Percentiles rank a stretch among this genome's conserved stretches.
Conservation (phyloP, 164 flowering plant species). For the Tetracentron sinense region DNA sequence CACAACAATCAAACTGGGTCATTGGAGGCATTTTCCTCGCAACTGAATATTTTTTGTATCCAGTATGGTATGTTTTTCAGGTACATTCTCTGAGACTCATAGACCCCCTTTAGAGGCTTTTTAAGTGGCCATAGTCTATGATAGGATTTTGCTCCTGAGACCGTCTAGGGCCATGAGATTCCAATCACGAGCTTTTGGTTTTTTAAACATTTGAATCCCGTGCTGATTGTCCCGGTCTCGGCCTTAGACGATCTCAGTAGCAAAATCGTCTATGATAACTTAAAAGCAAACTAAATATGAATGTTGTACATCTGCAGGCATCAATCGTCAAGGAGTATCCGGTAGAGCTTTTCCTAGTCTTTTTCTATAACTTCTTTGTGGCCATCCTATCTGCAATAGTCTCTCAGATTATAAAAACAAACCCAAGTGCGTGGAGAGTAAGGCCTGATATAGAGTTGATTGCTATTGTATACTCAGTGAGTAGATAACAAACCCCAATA, state of each 20-base stretch:
- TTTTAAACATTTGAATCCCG: no score
- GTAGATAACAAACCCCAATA: constrained; percentile 4
- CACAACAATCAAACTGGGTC: constrained; percentile 24
- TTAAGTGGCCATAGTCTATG: no score
- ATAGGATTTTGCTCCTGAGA: no score
- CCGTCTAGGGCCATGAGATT: no score
- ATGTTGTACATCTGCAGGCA: constrained; percentile 30
- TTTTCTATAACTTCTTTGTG: constrained; percentile 32
- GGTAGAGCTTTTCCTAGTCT: constrained; percentile 25
- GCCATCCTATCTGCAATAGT: constrained; percentile 28
- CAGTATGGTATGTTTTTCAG: constrained; percentile 32
- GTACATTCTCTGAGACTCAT: constrained; percentile 14
- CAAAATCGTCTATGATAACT: no score
- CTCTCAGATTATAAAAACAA: constrained; percentile 25
- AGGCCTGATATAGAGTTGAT: constrained; percentile 20
- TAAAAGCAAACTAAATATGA: no score
- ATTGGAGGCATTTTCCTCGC: constrained; percentile 30
- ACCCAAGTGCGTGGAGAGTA: constrained; percentile 35
- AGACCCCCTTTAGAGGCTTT: no score
- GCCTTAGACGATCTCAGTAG: no score
- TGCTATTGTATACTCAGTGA: constrained; percentile 41
- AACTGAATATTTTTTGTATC: constrained; percentile 7
- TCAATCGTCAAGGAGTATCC: constrained; percentile 25
- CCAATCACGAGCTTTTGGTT: no score
- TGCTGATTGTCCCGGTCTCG: no score